Conservation (phyloP, 78 protist genomes). For the Emiliania huxleyi region DNA sequence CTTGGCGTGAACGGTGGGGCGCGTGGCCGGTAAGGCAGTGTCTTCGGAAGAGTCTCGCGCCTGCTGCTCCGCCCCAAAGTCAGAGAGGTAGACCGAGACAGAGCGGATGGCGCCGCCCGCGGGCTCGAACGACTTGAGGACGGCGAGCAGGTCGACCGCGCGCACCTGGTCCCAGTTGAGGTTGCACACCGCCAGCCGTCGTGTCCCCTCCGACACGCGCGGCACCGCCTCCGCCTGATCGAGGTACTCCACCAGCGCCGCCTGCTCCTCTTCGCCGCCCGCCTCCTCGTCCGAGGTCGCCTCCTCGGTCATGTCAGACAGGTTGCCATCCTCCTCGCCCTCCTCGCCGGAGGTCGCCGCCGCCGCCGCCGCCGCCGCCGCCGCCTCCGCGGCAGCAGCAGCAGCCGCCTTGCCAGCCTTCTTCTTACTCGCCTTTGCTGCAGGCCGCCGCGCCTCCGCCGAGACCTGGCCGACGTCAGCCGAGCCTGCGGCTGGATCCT, state of each 20-base stretch:
- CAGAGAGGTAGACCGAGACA: conserved; percentile 66
- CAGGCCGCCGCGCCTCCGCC: too few species aligned
- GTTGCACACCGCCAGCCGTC: conserved; percentile 64
- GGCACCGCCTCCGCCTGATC: background rate
- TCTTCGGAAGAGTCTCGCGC: too few species aligned
- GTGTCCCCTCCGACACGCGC: conserved; percentile 50
- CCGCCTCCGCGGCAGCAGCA: background rate
- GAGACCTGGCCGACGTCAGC: background rate
- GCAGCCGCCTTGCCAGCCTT: background rate
- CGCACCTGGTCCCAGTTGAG: conserved; percentile 64
- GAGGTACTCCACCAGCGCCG: background rate
- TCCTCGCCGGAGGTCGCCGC: background rate
- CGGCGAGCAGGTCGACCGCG: conserved; percentile 50
- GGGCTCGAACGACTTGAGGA: conserved; percentile 63
- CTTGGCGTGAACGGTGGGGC: too few species aligned
- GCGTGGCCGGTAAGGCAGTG: too few species aligned
- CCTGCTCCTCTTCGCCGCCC: background rate
- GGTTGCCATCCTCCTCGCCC: background rate
- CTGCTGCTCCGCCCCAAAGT: conserved; percentile 55
- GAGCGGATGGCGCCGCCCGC: conserved; percentile 51
- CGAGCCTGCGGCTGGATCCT: background rate
- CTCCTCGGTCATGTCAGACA: background rate
- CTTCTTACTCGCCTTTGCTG: background rate
- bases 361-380: background rate
- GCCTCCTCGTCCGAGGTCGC: background rate